Base-by-base conservation (phyloP, 2,329 filamentous ascomycete genomes). In the Apiospora sp. region DNA sequence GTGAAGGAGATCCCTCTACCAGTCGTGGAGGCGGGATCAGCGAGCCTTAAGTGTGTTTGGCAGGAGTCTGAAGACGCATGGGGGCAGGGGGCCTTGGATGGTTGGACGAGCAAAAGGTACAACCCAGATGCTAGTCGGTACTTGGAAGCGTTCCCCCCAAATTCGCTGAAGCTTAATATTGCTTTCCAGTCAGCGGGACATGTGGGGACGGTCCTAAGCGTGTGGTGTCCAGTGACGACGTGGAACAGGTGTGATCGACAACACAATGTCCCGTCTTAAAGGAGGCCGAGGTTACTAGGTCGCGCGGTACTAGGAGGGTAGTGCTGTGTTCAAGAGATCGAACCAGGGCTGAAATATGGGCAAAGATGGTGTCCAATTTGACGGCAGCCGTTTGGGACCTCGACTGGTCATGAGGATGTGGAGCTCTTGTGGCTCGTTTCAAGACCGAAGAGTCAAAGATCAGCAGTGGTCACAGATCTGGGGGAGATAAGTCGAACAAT, bases 21-120 rank as follows among this genome's bases (percentile, higher is more conserved):
- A 82, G 75, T 76, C 75, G 77, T 76, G 75, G 77, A 80, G 81
- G 81, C 85, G 87, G 87, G 87, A 89, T 89, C 87, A 88, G 87
- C 87, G 85, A 86, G 84, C 85, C 88, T 89, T 89, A 89, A 87
- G 87, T 88, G 86, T 85, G 83, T 80, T 78, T 79, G 77, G 78
- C 79, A 80, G 79, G 79, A 78, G 79, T 78, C 81, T 80, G 79
- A 79, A 80, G 77, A 78, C 77, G 80, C 75, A 78, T 79, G 79
- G 77, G 79, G 78, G 79, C 80, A 83, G 83, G 79, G 41, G 77
- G 78, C 74, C 76, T 77, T 76, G 75, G 77, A 75, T 74, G 76
- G 77, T 78, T 75, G 78, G 76, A 78, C 76, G 74, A 30, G 43
- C n/a, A 78, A 72, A 76, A 79, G 78, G 80, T 83, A 80, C 78